Evolutionary conservation across 148 eudicot genomes (phyloP).

Genomic region (Amaranthus hypochondriacus): DNA sequence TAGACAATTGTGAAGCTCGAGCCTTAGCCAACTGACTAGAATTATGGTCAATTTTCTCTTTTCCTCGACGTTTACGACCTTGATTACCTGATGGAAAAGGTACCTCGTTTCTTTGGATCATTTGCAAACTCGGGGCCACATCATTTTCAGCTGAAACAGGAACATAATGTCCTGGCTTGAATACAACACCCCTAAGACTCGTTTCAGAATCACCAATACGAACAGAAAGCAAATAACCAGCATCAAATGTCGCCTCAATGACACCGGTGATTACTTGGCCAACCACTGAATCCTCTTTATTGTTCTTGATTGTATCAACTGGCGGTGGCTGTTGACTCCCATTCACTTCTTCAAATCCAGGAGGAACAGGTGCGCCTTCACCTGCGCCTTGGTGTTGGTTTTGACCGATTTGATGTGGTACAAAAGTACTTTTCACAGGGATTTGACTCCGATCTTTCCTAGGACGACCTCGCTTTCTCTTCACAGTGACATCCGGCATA

Average conservation of each 20-base stretch:
- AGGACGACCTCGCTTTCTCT: conserved; percentile 89
- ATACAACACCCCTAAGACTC: conserved; percentile 74
- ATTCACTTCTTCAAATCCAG: conserved; percentile 32
- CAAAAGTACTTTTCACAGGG: conserved; percentile 15
- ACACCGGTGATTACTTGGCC: conserved; percentile 40
- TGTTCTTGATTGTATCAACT: conserved; percentile 16
- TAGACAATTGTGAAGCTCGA: conserved; percentile 29
- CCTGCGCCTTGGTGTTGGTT: conserved; percentile 21
- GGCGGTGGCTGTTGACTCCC: conserved; percentile 23
- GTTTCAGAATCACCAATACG: conserved; percentile 62
- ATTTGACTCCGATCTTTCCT: conserved; percentile 57
- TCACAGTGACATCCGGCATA: conserved; percentile 32
- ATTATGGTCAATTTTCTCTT: conserved; percentile 32
- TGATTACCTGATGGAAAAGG: conserved; percentile 38
- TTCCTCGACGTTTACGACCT: conserved; percentile 28
- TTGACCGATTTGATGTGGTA: conserved; percentile 19
- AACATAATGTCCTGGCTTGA: conserved; percentile 76
- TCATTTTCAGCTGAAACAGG: conserved; percentile 80
- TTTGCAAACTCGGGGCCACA: conserved; percentile 66
- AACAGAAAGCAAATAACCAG: conserved; percentile 39
- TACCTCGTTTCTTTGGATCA: conserved; percentile 56
- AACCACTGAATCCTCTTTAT: conserved; percentile 21
- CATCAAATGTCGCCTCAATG: conserved; percentile 37
- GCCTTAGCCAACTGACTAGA: conserved; percentile 28
- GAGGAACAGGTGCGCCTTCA: conserved; percentile 27